phyloP scores from a whole-genome alignment of 805 yeast species.

The Yarrowia sp. region DNA sequence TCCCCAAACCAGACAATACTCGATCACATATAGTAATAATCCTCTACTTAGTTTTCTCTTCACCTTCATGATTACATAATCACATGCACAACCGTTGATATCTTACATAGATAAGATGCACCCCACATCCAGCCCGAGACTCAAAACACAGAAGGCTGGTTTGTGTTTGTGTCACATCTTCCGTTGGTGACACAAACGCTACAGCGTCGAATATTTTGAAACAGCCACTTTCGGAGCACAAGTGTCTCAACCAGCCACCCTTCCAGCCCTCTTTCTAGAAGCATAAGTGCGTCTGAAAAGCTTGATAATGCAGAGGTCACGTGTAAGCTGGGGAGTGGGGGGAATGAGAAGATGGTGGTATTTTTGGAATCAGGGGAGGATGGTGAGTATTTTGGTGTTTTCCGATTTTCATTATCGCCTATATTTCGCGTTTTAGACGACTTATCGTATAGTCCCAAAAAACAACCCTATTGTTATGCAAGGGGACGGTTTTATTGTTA shows the following conservation, averaged over 20 bases:
- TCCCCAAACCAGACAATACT: no score
- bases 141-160: background rate
- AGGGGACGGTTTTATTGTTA: background rate
- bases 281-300: constrained; percentile 13
- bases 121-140: constrained; percentile 12
- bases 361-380: background rate
- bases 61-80: no score
- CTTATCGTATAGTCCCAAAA: no score
- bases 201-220: background rate
- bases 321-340: background rate
- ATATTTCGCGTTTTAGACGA: background rate
- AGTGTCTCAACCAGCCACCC: constrained; percentile 19
- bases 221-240: constrained; percentile 15
- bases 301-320: constrained; percentile 16
- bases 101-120: background rate
- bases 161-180: background rate
- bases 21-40: no score
- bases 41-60: no score
- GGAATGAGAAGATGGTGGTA: background rate
- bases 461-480: constrained; percentile 9
- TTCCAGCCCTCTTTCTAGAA: constrained; percentile 20
- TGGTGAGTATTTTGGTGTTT: background rate
- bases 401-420: background rate
- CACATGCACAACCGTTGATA: background rate
- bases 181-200: background rate